Evolutionary conservation across 2,329 filamentous ascomycete species (phyloP).

Genomic region (Sporothrix pallida): DNA sequence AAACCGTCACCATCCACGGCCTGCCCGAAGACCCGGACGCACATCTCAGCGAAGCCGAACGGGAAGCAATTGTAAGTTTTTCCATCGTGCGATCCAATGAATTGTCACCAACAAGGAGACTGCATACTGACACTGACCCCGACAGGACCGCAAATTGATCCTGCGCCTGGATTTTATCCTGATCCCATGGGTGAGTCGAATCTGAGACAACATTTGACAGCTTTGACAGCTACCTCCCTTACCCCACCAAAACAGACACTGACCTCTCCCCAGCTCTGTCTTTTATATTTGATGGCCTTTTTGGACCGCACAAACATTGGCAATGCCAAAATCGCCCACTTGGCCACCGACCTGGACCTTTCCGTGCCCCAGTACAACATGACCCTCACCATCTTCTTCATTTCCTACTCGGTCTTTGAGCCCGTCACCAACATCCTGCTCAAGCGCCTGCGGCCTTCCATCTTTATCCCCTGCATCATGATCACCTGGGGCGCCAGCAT

Average conservation of each 20-base stretch:
- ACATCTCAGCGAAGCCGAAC: constrained; percentile 43
- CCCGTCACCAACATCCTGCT: constrained; percentile 79
- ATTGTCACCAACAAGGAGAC: not conserved
- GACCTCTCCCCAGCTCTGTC: constrained; percentile 57
- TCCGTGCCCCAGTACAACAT: constrained; percentile 71
- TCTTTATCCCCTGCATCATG: constrained; percentile 85
- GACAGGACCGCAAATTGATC: constrained; percentile 46
- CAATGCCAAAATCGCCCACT: constrained; percentile 65
- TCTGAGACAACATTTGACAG: not conserved
- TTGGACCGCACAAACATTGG: constrained; percentile 80
- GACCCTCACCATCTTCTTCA: constrained; percentile 81
- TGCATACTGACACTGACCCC: not conserved
- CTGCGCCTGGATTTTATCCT: constrained; percentile 45
- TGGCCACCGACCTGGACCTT: constrained; percentile 64
- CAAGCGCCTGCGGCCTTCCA: constrained; percentile 74
- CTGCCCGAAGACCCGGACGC: constrained; percentile 45
- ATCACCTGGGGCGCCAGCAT: constrained; percentile 70
- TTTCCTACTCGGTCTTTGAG: constrained; percentile 82
- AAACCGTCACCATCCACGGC: constrained; percentile 28
- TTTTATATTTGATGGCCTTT: constrained; percentile 77
- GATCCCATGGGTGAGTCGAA: constrained; percentile 46
- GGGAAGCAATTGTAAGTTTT: constrained; percentile 41
- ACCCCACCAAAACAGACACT: not conserved
- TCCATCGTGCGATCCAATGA: not conserved
- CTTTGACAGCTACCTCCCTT: not conserved